Percentiles rank a stretch among this genome's conserved stretches.
phyloP scores from a whole-genome alignment of 768 basidiomycete genomes.

The Amanita fuliginea region DNA sequence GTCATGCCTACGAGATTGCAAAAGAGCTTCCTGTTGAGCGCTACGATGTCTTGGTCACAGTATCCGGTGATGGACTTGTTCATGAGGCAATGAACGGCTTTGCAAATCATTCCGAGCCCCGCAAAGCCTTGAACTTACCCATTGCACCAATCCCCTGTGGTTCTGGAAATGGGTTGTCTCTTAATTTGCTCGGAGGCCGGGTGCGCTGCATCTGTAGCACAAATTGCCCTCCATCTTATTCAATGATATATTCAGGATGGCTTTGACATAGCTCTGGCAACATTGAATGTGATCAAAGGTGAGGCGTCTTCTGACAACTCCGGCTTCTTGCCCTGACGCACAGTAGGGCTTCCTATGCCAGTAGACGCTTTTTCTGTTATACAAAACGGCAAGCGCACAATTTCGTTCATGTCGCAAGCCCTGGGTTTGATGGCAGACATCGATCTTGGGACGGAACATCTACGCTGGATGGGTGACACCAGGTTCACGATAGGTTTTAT shows the following conservation, averaged over 20 bases:
- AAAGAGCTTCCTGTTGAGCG: conserved; percentile 39
- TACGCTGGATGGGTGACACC: conserved; percentile 80
- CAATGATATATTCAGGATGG: conserved; percentile 36
- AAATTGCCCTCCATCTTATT: neutral
- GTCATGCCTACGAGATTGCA: conserved; percentile 59
- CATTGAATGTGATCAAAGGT: conserved; percentile 79
- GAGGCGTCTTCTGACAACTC: neutral
- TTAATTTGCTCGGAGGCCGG: conserved; percentile 57
- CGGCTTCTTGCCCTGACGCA: neutral
- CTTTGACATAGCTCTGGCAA: conserved; percentile 58
- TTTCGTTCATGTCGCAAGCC: conserved; percentile 80
- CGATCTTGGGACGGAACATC: conserved; percentile 73
- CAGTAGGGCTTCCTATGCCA: conserved; percentile 57
- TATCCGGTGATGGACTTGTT: conserved; percentile 79
- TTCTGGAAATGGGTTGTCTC: conserved; percentile 65
- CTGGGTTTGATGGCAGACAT: conserved; percentile 80
- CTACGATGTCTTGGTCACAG: conserved; percentile 61
- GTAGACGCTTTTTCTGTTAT: conserved; percentile 71
- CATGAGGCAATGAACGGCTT: conserved; percentile 84
- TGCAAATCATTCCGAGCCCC: conserved; percentile 48
- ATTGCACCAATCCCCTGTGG: conserved; percentile 75
- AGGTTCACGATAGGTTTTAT: conserved; percentile 70
- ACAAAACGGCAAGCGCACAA: conserved; percentile 47
- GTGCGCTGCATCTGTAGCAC: conserved; percentile 25
- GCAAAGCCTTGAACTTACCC: conserved; percentile 54